Conservation (phyloP, 805 yeast species). For the Saccharomycopsis sp. region DNA sequence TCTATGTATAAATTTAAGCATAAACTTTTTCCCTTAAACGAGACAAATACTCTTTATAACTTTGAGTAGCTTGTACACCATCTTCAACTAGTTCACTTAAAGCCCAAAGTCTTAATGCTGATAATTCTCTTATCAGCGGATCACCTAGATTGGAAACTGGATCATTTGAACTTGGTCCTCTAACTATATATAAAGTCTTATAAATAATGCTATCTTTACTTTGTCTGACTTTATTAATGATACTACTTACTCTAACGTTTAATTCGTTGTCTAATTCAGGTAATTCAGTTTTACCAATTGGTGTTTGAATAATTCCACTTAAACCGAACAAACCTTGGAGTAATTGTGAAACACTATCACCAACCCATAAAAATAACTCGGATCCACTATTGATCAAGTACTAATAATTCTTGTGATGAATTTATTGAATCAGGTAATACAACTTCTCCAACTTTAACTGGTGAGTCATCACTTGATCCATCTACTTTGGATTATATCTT, state of each 20-base stretch:
- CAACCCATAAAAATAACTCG: slow-evolving; percentile 86
- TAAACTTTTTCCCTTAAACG: too few species aligned
- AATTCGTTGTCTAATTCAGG: slow-evolving; percentile 70
- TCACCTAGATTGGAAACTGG: too few species aligned
- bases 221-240: slow-evolving; percentile 72
- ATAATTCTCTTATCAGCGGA: slow-evolving; percentile 33
- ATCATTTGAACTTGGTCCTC: too few species aligned
- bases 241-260: slow-evolving; percentile 73
- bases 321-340: slow-evolving; percentile 82
- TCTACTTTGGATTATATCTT: slow-evolving; percentile 20
- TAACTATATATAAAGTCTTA: slow-evolving; percentile 75
- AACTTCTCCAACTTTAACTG: slow-evolving; percentile 64
- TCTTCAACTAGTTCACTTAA: neutral
- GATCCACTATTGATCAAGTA: slow-evolving; percentile 82
- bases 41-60: too few species aligned
- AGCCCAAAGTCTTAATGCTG: neutral
- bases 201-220: slow-evolving; percentile 63
- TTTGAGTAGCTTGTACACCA: neutral
- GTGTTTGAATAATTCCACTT: slow-evolving; percentile 53
- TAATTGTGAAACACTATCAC: slow-evolving; percentile 88
- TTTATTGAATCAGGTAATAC: slow-evolving; percentile 78
- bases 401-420: slow-evolving; percentile 79
- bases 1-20: too few species aligned
- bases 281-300: slow-evolving; percentile 78
- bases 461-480: slow-evolving; percentile 59